Percentiles rank a stretch among this genome's conserved stretches.
Evolutionary conservation across 164 flowering plant species (phyloP).

Genomic region (Vitis amurensis): DNA sequence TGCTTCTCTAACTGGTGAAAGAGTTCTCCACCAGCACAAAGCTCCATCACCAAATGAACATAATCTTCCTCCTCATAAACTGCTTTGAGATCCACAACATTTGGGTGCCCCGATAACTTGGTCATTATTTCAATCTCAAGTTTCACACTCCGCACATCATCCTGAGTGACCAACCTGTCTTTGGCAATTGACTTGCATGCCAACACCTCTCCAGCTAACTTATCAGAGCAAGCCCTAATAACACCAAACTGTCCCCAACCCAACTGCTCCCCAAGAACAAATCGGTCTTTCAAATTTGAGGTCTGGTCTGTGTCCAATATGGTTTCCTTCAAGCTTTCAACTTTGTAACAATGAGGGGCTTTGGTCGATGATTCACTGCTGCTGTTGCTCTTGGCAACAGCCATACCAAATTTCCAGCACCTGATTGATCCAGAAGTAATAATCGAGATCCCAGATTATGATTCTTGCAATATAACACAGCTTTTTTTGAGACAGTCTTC

Average conservation of each 20-base stretch:
- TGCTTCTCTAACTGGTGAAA: constrained; percentile 30
- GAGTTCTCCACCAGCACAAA: constrained; percentile 37
- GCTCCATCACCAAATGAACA: constrained; percentile 41
- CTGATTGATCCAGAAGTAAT: constrained; percentile 9
- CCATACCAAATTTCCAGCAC: constrained; percentile 40
- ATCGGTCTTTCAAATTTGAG: constrained; percentile 46
- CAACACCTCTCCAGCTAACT: constrained; percentile 37
- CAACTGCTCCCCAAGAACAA: constrained; percentile 60
- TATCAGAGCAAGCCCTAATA: constrained; percentile 61
- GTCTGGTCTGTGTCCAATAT: constrained; percentile 43
- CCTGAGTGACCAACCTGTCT: constrained; percentile 22
- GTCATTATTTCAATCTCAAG: constrained; percentile 36
- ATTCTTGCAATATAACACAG: neutral
- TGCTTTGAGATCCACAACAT: constrained; percentile 36
- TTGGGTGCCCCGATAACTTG: constrained; percentile 32
- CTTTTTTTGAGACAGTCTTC: neutral
- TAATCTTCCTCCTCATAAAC: constrained; percentile 33
- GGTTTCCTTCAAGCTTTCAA: constrained; percentile 33
- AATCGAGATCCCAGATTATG: constrained; percentile 6
- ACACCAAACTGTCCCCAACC: constrained; percentile 87
- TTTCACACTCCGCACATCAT: constrained; percentile 26
- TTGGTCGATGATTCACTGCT: constrained; percentile 14
- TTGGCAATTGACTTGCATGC: constrained; percentile 37
- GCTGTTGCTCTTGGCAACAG: constrained; percentile 65
- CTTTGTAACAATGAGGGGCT: constrained; percentile 40